Base-by-base conservation (phyloP, 345 rosid species). In the Rhizophora apiculata region DNA sequence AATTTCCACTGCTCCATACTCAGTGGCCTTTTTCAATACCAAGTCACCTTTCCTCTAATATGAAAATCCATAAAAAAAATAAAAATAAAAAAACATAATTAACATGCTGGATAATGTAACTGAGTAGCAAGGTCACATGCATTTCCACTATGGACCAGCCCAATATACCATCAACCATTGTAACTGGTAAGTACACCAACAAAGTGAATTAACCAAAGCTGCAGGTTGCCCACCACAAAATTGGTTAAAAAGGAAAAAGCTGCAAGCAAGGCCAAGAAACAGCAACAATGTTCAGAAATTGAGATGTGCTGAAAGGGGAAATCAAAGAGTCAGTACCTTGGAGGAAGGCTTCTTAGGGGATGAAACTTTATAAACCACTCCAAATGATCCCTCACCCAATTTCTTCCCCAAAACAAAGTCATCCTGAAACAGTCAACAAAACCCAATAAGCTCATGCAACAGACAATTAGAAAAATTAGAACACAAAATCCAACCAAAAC, bases 321-420 rank as follows among this genome's bases (percentile, higher is more conserved):
- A 57, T 75, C 68, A 67, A 43, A 58, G 78, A 69, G 54, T 70
- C 19, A 21, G 64, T 80, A 91, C 97, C 86, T 87, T 87, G 49
- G 87, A 81, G 78, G 88, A 74, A 78, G 93, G 86, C 75, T 86
- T 89, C 72, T 85, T 84, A 10, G 90, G 73, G 63, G 74, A 73
- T 2, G 97, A 89, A 58, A 64, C 96, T 78, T 78, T 85, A 72
- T 89, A 95, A 0, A 95, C 99, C 15, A 84, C 93, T 71, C 97
- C 99, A 69, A 95, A 95, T 46, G 99, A 89, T 64, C 97, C 99
- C 78, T 95, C 99, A 0, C 99, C 99, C 72, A 95, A 76, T 80
- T 95, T 92, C 89, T 90, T 95, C 80, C 97, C 99, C 79, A 92
- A 60, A 80, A 89, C 88, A 65, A 95, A 82, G 81, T 95, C 96